Conservation (phyloP, 139 green algal species). For the Auxenochlorella protothecoides region DNA sequence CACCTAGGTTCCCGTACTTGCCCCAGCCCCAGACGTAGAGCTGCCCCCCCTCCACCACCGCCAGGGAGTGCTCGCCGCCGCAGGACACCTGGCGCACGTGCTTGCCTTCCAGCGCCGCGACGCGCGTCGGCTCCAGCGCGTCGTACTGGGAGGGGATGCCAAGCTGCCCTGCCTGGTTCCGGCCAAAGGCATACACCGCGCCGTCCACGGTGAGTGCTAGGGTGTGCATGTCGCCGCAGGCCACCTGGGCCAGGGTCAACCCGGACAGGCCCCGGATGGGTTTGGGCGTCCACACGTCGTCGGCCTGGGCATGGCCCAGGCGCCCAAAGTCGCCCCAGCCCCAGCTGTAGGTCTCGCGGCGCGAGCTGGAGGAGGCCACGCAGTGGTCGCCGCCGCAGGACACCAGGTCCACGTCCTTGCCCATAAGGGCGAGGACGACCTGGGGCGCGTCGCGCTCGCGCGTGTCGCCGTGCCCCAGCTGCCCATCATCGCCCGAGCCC, state of each 20-base stretch:
- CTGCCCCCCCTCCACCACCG: too few species aligned
- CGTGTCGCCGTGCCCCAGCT: slow-evolving; percentile 54
- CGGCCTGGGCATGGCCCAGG: slow-evolving; percentile 63
- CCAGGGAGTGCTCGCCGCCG: too few species aligned
- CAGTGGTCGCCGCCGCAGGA: slow-evolving; percentile 80
- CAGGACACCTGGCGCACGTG: slow-evolving; percentile 45
- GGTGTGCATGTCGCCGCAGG: slow-evolving; percentile 85
- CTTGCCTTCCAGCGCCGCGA: slow-evolving; percentile 41
- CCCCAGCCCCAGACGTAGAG: too few species aligned
- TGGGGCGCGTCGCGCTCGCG: slow-evolving; percentile 39
- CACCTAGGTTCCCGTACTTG: too few species aligned
- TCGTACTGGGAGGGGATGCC: slow-evolving; percentile 60
- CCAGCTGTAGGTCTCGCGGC: slow-evolving; percentile 65
- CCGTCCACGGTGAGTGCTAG: slow-evolving; percentile 47
- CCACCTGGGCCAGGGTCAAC: slow-evolving; percentile 30
- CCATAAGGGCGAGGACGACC: slow-evolving; percentile 36
- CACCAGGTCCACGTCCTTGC: slow-evolving; percentile 28
- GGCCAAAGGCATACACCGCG: slow-evolving; percentile 57
- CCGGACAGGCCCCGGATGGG: slow-evolving; percentile 49
- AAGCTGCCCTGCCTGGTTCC: slow-evolving; percentile 58
- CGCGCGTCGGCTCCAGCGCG: slow-evolving; percentile 33
- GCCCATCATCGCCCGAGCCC: slow-evolving; percentile 79
- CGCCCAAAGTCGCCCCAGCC: slow-evolving; percentile 87
- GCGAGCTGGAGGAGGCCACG: slow-evolving; percentile 39
- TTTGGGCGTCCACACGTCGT: slow-evolving; percentile 66